These are phyloP conservation scores for Fusarium keratoplasticum DNA, from an alignment of 2,329 filamentous ascomycete species.

Conservation along the genomic window DNA sequence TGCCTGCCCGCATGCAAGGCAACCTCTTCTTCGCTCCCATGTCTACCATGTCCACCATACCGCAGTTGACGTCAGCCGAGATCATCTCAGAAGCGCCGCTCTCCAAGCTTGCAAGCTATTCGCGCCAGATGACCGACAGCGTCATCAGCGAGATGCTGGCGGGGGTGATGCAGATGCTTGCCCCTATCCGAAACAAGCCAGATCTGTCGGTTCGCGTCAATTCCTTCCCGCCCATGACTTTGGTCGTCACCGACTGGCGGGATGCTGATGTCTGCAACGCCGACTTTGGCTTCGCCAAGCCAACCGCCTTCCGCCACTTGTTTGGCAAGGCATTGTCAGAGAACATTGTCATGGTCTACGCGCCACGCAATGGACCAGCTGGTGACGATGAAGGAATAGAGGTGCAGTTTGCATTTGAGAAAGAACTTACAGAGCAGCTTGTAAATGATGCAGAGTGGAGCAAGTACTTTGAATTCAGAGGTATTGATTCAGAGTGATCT, in stretches of 20 bases:
- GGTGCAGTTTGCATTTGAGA: conserved; percentile 50
- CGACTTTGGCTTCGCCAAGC: conserved; percentile 52
- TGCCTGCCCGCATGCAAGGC: conserved; percentile 51
- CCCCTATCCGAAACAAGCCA: conserved; percentile 51
- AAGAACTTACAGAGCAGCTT: conserved; percentile 43
- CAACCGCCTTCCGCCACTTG: conserved; percentile 48
- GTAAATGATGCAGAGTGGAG: conserved; percentile 51
- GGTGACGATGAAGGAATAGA: conserved; percentile 51
- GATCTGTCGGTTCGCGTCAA: conserved; percentile 50
- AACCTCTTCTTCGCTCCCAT: conserved; percentile 49
- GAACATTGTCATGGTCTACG: conserved; percentile 47
- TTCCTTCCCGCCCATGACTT: conserved; percentile 50
- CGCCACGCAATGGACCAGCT: conserved; percentile 41
- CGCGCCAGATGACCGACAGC: conserved; percentile 51
- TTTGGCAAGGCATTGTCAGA: conserved; percentile 44
- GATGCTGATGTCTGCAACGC: conserved; percentile 41
- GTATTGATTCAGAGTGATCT: conserved; percentile 41
- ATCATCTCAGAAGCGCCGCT: conserved; percentile 53
- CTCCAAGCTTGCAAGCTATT: conserved; percentile 50
- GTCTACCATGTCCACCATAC: conserved; percentile 40
- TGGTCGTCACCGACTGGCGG: conserved; percentile 52
- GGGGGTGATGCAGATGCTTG: conserved; percentile 44
- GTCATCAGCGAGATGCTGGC: conserved; percentile 47
- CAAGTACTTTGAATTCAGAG: conserved; percentile 52
- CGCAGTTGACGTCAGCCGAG: conserved; percentile 47